Evolutionary conservation across 768 basidiomycete genomes (phyloP), one percentile per base, ranked within the genome.

Genomic region (Boletus rex-veris): DNA sequence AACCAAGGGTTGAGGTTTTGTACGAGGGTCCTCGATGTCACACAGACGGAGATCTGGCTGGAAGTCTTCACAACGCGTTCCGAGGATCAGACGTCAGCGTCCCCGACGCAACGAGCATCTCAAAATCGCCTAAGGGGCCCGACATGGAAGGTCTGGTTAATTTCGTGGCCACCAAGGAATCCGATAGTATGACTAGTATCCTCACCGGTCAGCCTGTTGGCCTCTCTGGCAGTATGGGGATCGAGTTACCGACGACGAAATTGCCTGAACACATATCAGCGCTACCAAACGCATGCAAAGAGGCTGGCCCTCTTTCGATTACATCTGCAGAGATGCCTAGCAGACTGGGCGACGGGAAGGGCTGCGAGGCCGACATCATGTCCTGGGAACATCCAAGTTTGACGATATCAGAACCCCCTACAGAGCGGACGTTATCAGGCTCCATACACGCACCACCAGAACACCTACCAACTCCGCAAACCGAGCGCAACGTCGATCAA

Each of bases 401-500:
- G 18, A 43, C 33, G 12, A 10, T 8, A 33, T 43, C 38, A 18
- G 50, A 44, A 24, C 40, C 30, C n/a, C 15, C 51, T 26, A 18
- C 31, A 3, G 52, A 54, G 35, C 58, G 58, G 6, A 53, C 48
- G 3, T 45, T 58, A 11, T 50, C 43, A 18, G 33, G 45, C 1
- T 66, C 64, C 10, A 60, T 63, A 1, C 58, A 63, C 15, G 61
- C 58, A 24, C 58, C 61, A 5, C n/a, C 44, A 15, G 30, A 45
- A 10, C n/a, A n/a, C 10, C 24, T 39, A 12, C 7, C 7, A 10
- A 26, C 28, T 12, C 28, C 5, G 3, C 21, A 21, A 21, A 21
- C 21, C 21, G 21, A 21, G 21, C 28, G 11, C 9, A 2, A 26
- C 26, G 18, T 28, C 19, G 33, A 46, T 45, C 52, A 2, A 12